Base-by-base conservation (phyloP, 345 rosid species). In the Populus simonii region DNA sequence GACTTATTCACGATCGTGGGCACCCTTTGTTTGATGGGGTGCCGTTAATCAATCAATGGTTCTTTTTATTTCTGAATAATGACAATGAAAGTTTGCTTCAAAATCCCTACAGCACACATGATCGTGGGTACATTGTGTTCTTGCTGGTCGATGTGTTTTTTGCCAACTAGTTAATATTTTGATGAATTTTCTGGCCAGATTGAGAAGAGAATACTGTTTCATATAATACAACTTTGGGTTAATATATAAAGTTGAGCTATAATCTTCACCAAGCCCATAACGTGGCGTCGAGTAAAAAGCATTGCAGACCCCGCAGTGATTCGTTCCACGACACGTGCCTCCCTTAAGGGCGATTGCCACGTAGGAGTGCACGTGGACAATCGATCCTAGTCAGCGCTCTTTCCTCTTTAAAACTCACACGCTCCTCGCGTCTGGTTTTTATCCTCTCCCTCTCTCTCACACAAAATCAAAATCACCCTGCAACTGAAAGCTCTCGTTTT, bases 271-370 rank as follows among this genome's bases (percentile, higher is more conserved):
- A 20, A 68, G 23, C 22, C 71, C 33, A 7, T 15, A 71, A 73
- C 90, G 84, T 73, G 82, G 74, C 83, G 18, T 76, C 74, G 74
- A 47, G 71, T 66, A 45, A 66, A 16, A 33, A 7, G 39, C 36
- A 36, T 66, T 35, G 35, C 27, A 70, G 47, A 8, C 33, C 36
- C 61, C 31, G 47, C n/a, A 0, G 70, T 10, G 70, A 47, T 74
- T 77, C 23, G 15, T 57, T 16, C 15, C 5, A 8, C 29, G 78
- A 76, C 89, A 78, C 83, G 87, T 57, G 59, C 36, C 16, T 3
- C 73, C 38, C 4, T 2, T 3, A 7, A 33, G 13, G 16, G n/a
- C 2, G 15, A 12, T 0, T 4, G 25, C 81, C 88, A 83, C 78
- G 77, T 68, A 2, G 77, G 77, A 72, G 11, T 4, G 5, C 68